Percentiles rank a stretch among this genome's conserved stretches.
phyloP scores from a whole-genome alignment of 495 filamentous ascomycete species.

The Aspergillus taichungensis region DNA sequence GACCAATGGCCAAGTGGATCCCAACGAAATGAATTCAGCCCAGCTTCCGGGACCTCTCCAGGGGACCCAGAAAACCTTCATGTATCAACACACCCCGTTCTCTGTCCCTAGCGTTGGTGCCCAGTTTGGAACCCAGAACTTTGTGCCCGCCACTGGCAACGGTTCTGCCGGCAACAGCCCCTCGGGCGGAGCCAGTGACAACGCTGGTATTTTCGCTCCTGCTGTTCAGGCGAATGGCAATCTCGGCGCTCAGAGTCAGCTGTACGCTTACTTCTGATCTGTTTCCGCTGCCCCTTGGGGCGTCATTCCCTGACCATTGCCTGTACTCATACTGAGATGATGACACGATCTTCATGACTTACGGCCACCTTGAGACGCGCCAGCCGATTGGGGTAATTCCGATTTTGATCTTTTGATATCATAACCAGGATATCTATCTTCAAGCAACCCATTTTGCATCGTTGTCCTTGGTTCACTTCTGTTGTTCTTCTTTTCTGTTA shows the following conservation, averaged over 20 bases:
- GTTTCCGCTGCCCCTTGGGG: conserved; percentile 4
- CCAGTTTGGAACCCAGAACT: conserved; percentile 21
- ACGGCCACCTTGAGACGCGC: conserved; percentile 29
- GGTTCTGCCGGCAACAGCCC: conserved; percentile 24
- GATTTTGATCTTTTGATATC: conserved; percentile 13
- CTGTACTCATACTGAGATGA: conserved; percentile 41
- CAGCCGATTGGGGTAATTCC: conserved; percentile 17
- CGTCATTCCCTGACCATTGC: conserved; percentile 13
- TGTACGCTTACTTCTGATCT: conserved; percentile 28
- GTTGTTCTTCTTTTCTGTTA: conserved; percentile 7
- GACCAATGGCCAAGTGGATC: conserved; percentile 29
- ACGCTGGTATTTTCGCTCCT: conserved; percentile 18
- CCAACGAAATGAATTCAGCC: conserved; percentile 27
- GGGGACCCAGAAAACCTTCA: conserved; percentile 20
- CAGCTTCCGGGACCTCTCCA: conserved; percentile 28
- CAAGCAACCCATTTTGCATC: conserved; percentile 19
- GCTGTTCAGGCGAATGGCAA: conserved; percentile 18
- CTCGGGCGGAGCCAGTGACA: conserved; percentile 22
- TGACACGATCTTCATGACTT: conserved; percentile 39
- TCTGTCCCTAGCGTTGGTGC: conserved; percentile 12
- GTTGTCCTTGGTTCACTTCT: conserved; percentile 9
- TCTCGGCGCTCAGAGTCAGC: conserved; percentile 19
- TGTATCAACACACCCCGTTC: conserved; percentile 23
- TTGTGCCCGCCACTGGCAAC: conserved; percentile 20
- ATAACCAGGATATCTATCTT: conserved; percentile 21